Evolutionary conservation across 2,329 filamentous ascomycete genomes (phyloP).

Genomic region (Trichoderma pleuroti): DNA sequence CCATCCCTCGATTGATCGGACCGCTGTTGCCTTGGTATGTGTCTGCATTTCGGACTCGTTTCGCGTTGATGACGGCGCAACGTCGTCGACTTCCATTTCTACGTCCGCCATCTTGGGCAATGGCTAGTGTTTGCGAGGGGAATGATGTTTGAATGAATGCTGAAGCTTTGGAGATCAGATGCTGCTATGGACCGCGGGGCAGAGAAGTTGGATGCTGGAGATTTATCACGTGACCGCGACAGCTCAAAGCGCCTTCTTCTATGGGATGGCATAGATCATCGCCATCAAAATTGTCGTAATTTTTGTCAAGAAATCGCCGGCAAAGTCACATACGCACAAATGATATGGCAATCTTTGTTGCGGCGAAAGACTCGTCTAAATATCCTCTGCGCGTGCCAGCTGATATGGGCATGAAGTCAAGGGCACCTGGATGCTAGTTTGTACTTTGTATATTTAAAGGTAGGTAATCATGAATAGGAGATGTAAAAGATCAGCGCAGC

Average conservation of each 20-base stretch:
- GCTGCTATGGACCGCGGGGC: slow-evolving; percentile 6
- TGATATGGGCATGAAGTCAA: not conserved
- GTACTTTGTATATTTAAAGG: not conserved
- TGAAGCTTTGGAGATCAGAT: not conserved
- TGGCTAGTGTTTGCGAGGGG: not conserved
- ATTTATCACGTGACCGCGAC: slow-evolving; percentile 1
- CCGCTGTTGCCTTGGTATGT: slow-evolving; percentile 69
- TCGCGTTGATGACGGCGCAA: slow-evolving; percentile 39
- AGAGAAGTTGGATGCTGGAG: not conserved
- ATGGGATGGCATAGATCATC: not conserved
- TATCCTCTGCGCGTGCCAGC: not conserved
- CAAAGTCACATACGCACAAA: not conserved
- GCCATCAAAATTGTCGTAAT: not conserved
- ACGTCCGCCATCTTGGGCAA: slow-evolving; percentile 47
- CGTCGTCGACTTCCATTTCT: slow-evolving; percentile 57
- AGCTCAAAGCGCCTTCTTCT: not conserved
- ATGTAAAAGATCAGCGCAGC: not conserved
- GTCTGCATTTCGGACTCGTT: slow-evolving; percentile 67
- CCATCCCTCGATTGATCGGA: slow-evolving; percentile 86
- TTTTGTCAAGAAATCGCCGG: not conserved
- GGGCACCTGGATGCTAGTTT: not conserved
- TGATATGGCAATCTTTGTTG: not conserved
- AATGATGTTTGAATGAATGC: not conserved
- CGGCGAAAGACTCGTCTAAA: not conserved
- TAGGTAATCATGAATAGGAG: not conserved